Conservation (phyloP, 345 rosid species). For the Schrenkiella parvula region DNA sequence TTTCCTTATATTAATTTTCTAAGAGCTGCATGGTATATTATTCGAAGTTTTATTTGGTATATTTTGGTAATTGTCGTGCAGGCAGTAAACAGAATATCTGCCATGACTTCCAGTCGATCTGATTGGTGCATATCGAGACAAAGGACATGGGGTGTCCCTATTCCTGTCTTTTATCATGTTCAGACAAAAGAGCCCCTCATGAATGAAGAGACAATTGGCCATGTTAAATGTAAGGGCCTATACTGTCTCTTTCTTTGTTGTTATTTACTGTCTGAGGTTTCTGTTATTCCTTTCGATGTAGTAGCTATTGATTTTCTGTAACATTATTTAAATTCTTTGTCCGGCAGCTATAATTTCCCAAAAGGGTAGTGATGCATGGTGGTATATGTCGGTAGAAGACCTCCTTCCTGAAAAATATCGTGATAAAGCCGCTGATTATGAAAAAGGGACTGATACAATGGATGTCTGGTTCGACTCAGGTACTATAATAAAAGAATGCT, state of each 20-base stretch:
- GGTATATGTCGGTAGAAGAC: slow-evolving; percentile 89
- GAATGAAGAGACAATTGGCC: slow-evolving; percentile 80
- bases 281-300: not conserved
- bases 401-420: slow-evolving; percentile 76
- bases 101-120: slow-evolving; percentile 91
- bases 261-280: not conserved
- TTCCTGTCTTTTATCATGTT: slow-evolving; percentile 85
- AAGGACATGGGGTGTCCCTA: slow-evolving; percentile 96
- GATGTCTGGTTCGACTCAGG: slow-evolving; percentile 99
- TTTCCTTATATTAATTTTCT: not conserved
- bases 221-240: slow-evolving; percentile 65
- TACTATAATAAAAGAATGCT: slow-evolving; percentile 24
- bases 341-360: slow-evolving; percentile 63
- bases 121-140: slow-evolving; percentile 99
- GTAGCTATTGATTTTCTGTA: slow-evolving; percentile 4
- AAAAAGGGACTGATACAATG: slow-evolving; percentile 95
- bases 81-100: slow-evolving; percentile 85
- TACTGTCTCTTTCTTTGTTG: not conserved
- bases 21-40: not conserved
- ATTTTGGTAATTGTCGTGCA: slow-evolving; percentile 30
- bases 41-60: slow-evolving; percentile 4
- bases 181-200: slow-evolving; percentile 79
- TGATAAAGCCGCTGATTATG: slow-evolving; percentile 69
- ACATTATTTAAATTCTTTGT: slow-evolving; percentile 20
- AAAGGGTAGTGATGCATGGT: slow-evolving; percentile 96